Base-by-base conservation (phyloP, 2,329 filamentous ascomycete genomes). In the Colletotrichum brevisporum region DNA sequence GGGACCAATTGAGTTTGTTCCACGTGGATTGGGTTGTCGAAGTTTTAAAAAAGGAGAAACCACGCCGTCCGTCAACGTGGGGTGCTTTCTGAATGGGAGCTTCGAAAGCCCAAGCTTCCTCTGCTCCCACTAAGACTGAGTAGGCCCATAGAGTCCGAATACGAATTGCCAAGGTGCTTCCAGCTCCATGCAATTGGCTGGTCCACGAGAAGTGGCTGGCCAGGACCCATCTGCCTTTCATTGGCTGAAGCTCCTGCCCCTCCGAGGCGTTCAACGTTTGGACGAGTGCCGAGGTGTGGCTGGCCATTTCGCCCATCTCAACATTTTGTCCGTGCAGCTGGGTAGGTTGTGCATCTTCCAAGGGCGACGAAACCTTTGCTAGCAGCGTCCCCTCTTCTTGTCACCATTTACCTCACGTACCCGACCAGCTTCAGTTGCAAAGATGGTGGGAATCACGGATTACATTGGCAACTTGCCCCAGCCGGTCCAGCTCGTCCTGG, bases 401-500 rank as follows among this genome's bases (percentile, higher is more conserved):
- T 18, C 18, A 26, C 10, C 21, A 3, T 9, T 9, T 15, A 26
- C 43, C 43, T 43, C 48, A 4, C 26, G 6, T 21, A 41, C n/a
- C 8, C 18, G 18, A 54, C 1, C 39, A 21, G 31, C 26, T 45
- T 27, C 26, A 53, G 52, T 15, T 31, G 56, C 18, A 2, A 58
- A 16, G n/a, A 70, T 70, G 67, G 26, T 47, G 10, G 64, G 47
- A 43, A n/a, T 82, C 18, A 73, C 74, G 26, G 73, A 81, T 8
- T 62, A 76, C n/a, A 73, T 83, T 71, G 77, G 69, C 36, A 72
- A 77, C 10, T 74, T 88, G 41, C 87, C 86, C 41, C 82, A 82
- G 72, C 73, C 78, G 36, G 79, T 83, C 16, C 82, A 85, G 70
- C 82, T 83, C 76, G 82, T 80, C 21, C 77, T 89, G 55, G 84